Percentiles rank a stretch among this genome's conserved stretches.
Conservation (phyloP, 345 rosid species). For the Lumnitzera racemosa region DNA sequence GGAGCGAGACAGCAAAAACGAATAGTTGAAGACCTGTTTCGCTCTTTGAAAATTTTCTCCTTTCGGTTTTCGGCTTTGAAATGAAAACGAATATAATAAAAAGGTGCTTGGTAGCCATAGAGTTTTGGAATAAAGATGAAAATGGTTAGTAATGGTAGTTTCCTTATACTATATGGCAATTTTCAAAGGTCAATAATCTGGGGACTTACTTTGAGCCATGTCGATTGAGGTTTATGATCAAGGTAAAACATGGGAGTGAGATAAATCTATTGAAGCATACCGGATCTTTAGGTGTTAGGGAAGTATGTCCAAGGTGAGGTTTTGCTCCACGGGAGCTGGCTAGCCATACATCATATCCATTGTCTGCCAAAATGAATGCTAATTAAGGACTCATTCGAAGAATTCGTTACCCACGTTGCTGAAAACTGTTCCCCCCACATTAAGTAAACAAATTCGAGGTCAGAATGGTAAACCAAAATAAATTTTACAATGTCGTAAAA, state of each 20-base stretch:
- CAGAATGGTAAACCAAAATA: not conserved
- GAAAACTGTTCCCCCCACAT: conserved; percentile 22
- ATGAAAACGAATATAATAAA: not conserved
- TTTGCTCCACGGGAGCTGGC: conserved; percentile 31
- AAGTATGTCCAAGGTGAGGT: conserved; percentile 24
- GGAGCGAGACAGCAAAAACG: not conserved
- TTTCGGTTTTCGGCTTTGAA: not conserved
- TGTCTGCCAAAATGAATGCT: conserved; percentile 30
- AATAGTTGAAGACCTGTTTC: not conserved
- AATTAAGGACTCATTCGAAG: conserved; percentile 19
- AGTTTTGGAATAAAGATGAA: too few relatives aligned
- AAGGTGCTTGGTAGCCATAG: too few relatives aligned
- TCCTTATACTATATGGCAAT: too few relatives aligned
- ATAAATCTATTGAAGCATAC: conserved; percentile 1
- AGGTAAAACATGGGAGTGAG: conserved; percentile 5
- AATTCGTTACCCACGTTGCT: conserved; percentile 23
- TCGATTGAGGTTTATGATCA: conserved; percentile 24
- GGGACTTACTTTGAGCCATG: conserved; percentile 33
- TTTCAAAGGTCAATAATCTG: not conserved
- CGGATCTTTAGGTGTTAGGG: conserved; percentile 21
- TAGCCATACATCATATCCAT: conserved; percentile 39
- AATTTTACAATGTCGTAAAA: not conserved
- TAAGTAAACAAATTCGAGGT: not conserved
- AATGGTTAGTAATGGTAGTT: too few relatives aligned
- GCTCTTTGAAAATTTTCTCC: not conserved